Percentiles rank a stretch among this genome's conserved stretches.
These are phyloP conservation scores for Schizochytrium sp. DNA, from an alignment of 108 stramenopile species.

Conservation along the genomic window DNA sequence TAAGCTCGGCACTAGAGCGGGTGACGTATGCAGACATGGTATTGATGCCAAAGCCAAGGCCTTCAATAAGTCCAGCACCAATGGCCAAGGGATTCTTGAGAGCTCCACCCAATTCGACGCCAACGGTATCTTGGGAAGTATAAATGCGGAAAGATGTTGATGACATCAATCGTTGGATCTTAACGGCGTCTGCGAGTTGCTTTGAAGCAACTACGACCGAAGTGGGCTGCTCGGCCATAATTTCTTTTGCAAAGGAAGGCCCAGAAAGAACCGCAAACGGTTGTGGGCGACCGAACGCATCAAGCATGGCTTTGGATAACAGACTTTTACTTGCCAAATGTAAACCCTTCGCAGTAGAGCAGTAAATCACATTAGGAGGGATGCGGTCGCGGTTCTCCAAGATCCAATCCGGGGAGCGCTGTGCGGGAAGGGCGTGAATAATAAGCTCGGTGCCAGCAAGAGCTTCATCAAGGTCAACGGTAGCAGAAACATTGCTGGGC, in stretches of 20 bases:
- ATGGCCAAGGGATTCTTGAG: constrained; percentile 89
- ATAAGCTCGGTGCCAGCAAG: constrained; percentile 68
- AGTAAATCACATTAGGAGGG: constrained; percentile 75
- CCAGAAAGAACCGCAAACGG: constrained; percentile 85
- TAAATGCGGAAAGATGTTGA: constrained; percentile 77
- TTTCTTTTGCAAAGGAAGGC: constrained; percentile 86
- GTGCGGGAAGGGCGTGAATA: constrained; percentile 84
- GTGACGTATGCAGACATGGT: constrained; percentile 86
- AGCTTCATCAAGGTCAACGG: constrained; percentile 69
- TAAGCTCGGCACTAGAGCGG: constrained; percentile 81
- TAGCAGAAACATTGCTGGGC: constrained; percentile 72
- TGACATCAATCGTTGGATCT: constrained; percentile 68
- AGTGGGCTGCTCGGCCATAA: constrained; percentile 84
- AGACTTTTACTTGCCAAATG: constrained; percentile 79
- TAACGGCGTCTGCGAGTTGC: constrained; percentile 71
- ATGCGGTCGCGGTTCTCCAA: constrained; percentile 75
- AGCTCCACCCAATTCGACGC: constrained; percentile 85
- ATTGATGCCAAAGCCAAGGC: constrained; percentile 84
- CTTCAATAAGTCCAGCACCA: constrained; percentile 86
- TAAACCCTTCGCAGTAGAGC: constrained; percentile 85
- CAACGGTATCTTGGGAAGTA: constrained; percentile 82
- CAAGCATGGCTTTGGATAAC: constrained; percentile 79
- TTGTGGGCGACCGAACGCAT: constrained; percentile 80
- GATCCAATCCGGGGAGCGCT: constrained; percentile 79
- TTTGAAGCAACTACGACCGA: constrained; percentile 84